A percentile compares a stretch with the other conserved stretches of the same genome.
These are phyloP conservation scores for Tephrocybe sp. DNA, from an alignment of 768 basidiomycete species.

Conservation along the genomic window DNA sequence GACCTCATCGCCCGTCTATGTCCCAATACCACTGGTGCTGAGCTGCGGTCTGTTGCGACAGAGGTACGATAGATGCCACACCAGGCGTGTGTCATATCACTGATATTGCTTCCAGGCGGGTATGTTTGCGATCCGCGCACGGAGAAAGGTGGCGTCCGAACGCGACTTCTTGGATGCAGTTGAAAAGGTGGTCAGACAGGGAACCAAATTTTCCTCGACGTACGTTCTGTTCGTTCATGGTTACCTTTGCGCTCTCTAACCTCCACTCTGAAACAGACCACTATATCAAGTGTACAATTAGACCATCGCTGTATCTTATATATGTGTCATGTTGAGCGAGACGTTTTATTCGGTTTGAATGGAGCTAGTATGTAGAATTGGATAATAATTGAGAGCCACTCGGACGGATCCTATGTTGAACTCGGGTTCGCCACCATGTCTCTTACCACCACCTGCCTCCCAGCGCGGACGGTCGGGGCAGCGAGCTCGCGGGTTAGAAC, in stretches of 20 bases:
- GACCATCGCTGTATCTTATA: slow-evolving; percentile 19
- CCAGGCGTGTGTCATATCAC: slow-evolving; percentile 3
- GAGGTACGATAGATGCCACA: slow-evolving; percentile 53
- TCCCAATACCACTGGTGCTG: slow-evolving; percentile 98
- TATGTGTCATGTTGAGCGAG: background rate
- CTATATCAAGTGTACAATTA: slow-evolving; percentile 95
- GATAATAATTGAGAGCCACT: background rate
- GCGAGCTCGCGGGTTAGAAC: slow-evolving; percentile 8
- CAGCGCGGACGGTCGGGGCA: slow-evolving; percentile 7
- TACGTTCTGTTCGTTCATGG: slow-evolving; percentile 38
- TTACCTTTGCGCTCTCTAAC: slow-evolving; percentile 2
- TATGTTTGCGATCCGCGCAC: slow-evolving; percentile 98
- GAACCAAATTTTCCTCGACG: slow-evolving; percentile 98
- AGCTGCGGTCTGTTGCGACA: slow-evolving; percentile 93
- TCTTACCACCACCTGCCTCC: background rate
- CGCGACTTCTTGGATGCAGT: slow-evolving; percentile 97
- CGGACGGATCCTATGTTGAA: slow-evolving; percentile 15
- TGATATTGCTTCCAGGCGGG: slow-evolving; percentile 62
- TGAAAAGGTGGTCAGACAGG: slow-evolving; percentile 97
- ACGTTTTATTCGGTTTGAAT: background rate
- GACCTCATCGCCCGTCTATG: slow-evolving; percentile 96
- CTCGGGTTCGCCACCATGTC: slow-evolving; percentile 9
- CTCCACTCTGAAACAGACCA: slow-evolving; percentile 47
- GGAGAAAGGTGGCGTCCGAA: slow-evolving; percentile 95
- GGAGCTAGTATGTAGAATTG: background rate